Percentiles rank a stretch among this genome's conserved stretches.
Conservation (phyloP, 2,329 filamentous ascomycete species). For the Phialocephala subalpina region DNA sequence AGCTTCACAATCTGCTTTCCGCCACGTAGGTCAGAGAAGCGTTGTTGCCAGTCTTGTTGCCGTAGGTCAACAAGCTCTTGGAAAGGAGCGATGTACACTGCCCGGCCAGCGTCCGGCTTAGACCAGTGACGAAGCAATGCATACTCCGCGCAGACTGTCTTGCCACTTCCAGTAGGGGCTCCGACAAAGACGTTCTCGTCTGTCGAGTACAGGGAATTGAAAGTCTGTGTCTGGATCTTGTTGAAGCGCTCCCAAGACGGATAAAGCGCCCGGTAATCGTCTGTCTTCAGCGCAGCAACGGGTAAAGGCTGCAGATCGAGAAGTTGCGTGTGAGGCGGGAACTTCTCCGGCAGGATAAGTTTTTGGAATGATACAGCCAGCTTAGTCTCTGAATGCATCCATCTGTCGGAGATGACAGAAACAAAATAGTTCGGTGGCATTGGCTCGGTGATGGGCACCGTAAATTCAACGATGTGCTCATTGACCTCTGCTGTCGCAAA, state of each 20-base stretch:
- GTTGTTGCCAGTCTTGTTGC: constrained; percentile 84
- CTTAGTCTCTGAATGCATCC: constrained; percentile 98
- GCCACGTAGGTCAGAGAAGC: constrained; percentile 75
- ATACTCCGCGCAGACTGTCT: constrained; percentile 97
- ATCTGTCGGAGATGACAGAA: constrained; percentile 90
- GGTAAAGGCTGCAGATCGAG: constrained; percentile 92
- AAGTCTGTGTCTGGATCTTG: constrained; percentile 96
- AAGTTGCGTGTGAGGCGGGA: constrained; percentile 91
- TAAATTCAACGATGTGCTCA: constrained; percentile 95
- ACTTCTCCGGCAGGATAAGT: constrained; percentile 91
- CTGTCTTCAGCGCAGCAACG: constrained; percentile 85
- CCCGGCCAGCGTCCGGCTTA: constrained; percentile 73
- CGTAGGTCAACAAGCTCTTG: constrained; percentile 90
- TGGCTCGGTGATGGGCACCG: constrained; percentile 93
- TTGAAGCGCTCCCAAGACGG: constrained; percentile 90
- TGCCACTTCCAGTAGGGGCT: constrained; percentile 92
- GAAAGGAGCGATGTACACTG: constrained; percentile 94
- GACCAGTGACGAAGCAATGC: constrained; percentile 90
- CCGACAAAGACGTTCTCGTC: constrained; percentile 95
- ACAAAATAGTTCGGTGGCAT: constrained; percentile 99
- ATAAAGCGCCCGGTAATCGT: constrained; percentile 84
- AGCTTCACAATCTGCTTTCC: constrained; percentile 93
- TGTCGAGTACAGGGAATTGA: constrained; percentile 89
- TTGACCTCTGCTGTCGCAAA: constrained; percentile 87
- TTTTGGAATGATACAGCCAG: constrained; percentile 95